These are phyloP conservation scores for Colletotrichum musae DNA, from an alignment of 2,329 filamentous ascomycete genomes.

Conservation along the genomic window DNA sequence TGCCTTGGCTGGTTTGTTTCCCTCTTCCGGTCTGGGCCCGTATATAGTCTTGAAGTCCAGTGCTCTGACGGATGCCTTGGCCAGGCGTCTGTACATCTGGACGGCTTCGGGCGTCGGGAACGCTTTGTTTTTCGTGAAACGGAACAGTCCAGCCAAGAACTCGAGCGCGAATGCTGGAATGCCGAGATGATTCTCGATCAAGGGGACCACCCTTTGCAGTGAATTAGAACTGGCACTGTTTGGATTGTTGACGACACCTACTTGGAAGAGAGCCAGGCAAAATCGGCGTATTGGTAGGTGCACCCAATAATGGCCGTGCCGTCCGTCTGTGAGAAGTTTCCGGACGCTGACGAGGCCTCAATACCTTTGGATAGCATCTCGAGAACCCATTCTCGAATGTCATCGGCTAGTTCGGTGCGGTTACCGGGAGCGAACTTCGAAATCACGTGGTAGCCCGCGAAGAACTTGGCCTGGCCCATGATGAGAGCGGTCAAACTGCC, in stretches of 20 bases:
- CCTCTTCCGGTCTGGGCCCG: background rate
- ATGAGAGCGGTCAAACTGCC: too few relatives aligned
- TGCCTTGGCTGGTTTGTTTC: background rate
- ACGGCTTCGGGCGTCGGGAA: background rate
- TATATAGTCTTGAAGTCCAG: conserved; percentile 16
- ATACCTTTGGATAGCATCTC: too few relatives aligned
- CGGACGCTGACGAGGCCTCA: too few relatives aligned
- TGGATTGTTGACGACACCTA: background rate
- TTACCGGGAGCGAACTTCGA: too few relatives aligned
- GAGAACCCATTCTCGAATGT: too few relatives aligned
- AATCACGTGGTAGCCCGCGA: too few relatives aligned
- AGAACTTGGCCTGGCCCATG: too few relatives aligned
- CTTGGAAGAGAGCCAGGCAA: conserved; percentile 23
- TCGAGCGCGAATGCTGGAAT: conserved; percentile 8
- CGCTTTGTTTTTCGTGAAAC: background rate
- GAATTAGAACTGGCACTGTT: background rate
- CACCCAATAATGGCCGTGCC: too few relatives aligned
- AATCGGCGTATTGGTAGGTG: background rate
- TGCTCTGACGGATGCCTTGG: background rate
- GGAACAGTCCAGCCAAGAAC: background rate
- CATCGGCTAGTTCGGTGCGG: too few relatives aligned
- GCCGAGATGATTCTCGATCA: conserved; percentile 6
- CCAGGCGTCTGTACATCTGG: conserved; percentile 14
- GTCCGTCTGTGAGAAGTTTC: too few relatives aligned
- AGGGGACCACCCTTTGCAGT: background rate